Evolutionary conservation across 2,329 filamentous ascomycete genomes (phyloP), one percentile per base, ranked within the genome.

Genomic region (Leptographium flavum): DNA sequence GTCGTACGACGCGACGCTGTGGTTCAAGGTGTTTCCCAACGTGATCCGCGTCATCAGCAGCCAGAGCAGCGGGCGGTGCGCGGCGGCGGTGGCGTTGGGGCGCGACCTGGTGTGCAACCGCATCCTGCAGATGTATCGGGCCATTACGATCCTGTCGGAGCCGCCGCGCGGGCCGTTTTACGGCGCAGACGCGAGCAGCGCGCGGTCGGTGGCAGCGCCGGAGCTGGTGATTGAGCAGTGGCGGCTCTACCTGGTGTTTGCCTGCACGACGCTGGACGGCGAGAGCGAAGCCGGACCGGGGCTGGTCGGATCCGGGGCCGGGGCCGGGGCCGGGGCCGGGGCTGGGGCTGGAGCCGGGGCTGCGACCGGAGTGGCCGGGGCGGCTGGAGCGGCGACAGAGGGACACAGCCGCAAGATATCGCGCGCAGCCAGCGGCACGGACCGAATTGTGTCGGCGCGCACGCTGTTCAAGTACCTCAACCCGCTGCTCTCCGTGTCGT

Each of bases 21-120:
- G 92, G 92, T 93, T 92, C 65, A 98, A 96, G 58, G 82, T 96
- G 17, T 98, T 98, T 56, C 93, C 92, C 4, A 96, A 95, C 56
- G 72, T 98, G 28, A 84, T 98, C 46, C 79, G 87, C 11, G 82
- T 94, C 53, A 87, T 87, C 47, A 93, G 87, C 56, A 86, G 95
- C 53, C 83, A 83, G 48, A 87, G 87, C 47, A 93, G 87, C 56
- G 86, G 95, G 53, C 83, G 83, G 48, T 98, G 90, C 55, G 85
- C 87, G 0, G 88, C 94, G 55, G 87, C 90, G 2, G 85, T 96
- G 30, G 88, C 86, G 0, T 76, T 96, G 40, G 87, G 87, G 23
- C 77, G 93, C 48, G 90, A 96, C 57, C 76, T 95, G 47, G 84
- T 98, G 37, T 96, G 90, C 63, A 87, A 90, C 52, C 79, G 92